Evolutionary conservation across 2,329 filamentous ascomycete species (phyloP).

Genomic region (Colletotrichum tanaceti): DNA sequence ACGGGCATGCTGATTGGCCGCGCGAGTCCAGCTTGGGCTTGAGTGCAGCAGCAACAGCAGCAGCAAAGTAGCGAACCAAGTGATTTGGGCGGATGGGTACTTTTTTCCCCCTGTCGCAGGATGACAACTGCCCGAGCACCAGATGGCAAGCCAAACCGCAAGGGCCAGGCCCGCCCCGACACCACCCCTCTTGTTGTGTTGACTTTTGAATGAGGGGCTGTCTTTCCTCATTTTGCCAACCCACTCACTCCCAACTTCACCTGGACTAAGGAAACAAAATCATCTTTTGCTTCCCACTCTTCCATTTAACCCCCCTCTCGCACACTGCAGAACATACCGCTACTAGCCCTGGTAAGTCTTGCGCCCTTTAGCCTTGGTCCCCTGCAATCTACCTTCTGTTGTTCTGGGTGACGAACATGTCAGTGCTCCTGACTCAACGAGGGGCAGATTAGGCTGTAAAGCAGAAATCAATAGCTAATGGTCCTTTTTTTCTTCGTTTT

Average conservation of each 20-base stretch:
- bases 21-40: slow-evolving; percentile 33
- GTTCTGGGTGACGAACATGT: slow-evolving; percentile 16
- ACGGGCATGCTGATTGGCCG: slow-evolving; percentile 32
- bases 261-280: slow-evolving; percentile 35
- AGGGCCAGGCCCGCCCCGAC: slow-evolving; percentile 40
- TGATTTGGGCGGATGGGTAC: slow-evolving; percentile 20
- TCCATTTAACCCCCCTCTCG: slow-evolving; percentile 10
- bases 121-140: slow-evolving; percentile 35
- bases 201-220: slow-evolving; percentile 42
- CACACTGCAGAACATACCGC: slow-evolving; percentile 34
- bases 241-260: slow-evolving; percentile 41
- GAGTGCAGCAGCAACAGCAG: background rate
- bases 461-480: slow-evolving; percentile 29
- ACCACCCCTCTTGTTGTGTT: slow-evolving; percentile 41
- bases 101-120: slow-evolving; percentile 9
- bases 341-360: slow-evolving; percentile 33
- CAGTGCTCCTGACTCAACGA: slow-evolving; percentile 26
- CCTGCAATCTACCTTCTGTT: slow-evolving; percentile 3
- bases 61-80: slow-evolving; percentile 2
- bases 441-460: slow-evolving; percentile 36
- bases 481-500: slow-evolving; percentile 17
- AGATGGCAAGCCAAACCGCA: slow-evolving; percentile 40
- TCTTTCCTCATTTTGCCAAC: slow-evolving; percentile 41
- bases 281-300: slow-evolving; percentile 38
- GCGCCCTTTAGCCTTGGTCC: slow-evolving; percentile 1